Evolutionary conservation across 2,329 filamentous ascomycete genomes (phyloP), one percentile per base, ranked within the genome.

Genomic region (Hypoxylon sp.): DNA sequence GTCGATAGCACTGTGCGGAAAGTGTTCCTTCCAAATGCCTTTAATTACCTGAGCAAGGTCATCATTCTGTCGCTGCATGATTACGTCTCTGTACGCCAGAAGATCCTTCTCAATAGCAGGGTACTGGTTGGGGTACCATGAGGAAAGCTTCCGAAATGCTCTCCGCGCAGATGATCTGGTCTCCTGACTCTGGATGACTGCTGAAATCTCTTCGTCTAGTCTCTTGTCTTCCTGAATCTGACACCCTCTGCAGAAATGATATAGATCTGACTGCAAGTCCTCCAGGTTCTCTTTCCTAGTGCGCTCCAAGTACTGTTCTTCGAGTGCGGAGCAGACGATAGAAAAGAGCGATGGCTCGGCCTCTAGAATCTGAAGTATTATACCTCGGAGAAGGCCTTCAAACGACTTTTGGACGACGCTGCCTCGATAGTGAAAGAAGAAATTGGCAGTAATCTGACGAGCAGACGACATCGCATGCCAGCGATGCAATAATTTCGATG

Each of bases 351-450:
- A 53, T 2, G 16, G 19, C 23, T 41, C 19, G 12, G 32, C 34
- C n/a, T 54, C 21, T 14, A 54, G 5, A 25, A 54, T 41, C 30
- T 54, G 51, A 21, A 34, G 23, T 11, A 54, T n/a, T n/a, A 54
- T 43, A 21, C 51, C 43, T 43, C 51, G 21, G 1, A 54, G 25
- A 19, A 54, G 25, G 9, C 51, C 51, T 14, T 54, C 51, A 19
- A 54, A 43, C 25, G 51, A 54, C 11, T 54, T 54, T 8, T 54
- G 51, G 5, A 54, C 14, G 2, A 8, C 7, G 8, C 16, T 41
- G 5, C 51, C 51, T n/a, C 51, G 51, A 8, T 54, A n/a, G 19
- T 54, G 37, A 14, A 54, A 54, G 19, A 54, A 54, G 25, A 54
- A 54, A n/a, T 14, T 34, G 5, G 51, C 51, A 29, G 16, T 19